phyloP scores from a whole-genome alignment of 176 grass and related monocot species.

The Tillandsia leiboldiana region DNA sequence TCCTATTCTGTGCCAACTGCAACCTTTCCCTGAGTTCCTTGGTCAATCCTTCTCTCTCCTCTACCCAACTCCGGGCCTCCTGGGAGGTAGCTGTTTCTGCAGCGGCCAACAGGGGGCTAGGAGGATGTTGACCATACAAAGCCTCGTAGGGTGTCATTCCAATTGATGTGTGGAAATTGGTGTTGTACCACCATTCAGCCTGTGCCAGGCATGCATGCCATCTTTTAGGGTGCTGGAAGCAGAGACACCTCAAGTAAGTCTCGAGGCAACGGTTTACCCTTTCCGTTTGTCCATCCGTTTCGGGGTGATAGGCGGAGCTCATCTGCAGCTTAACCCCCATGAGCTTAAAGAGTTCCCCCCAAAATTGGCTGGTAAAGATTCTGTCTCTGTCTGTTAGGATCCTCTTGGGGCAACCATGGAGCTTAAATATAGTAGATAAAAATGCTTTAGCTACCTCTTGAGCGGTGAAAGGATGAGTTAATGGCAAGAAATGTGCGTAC shows the following conservation, averaged over 20 bases:
- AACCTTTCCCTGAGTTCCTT: too few relatives aligned
- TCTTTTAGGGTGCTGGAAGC: not conserved
- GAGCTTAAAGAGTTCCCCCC: not conserved
- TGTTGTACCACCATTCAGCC: too few relatives aligned
- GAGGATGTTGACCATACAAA: too few relatives aligned
- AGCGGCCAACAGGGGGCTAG: too few relatives aligned
- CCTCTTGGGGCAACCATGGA: not conserved
- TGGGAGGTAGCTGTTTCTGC: too few relatives aligned
- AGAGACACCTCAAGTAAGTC: not conserved
- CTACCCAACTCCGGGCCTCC: too few relatives aligned
- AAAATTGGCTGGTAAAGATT: not conserved
- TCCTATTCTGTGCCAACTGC: too few relatives aligned
- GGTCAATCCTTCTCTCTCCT: too few relatives aligned
- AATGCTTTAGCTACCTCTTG: not conserved
- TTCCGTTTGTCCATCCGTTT: not conserved
- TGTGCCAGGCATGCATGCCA: not conserved
- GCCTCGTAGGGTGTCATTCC: too few relatives aligned
- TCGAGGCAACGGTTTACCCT: not conserved
- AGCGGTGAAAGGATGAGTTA: not conserved
- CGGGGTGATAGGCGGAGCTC: not conserved
- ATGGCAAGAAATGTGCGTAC: not conserved
- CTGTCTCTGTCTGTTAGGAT: not conserved
- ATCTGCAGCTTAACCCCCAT: not conserved
- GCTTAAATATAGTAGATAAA: not conserved
- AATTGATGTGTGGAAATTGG: too few relatives aligned